Conservation (phyloP, 2,329 filamentous ascomycete species). For the Beauveria brongniartii region DNA sequence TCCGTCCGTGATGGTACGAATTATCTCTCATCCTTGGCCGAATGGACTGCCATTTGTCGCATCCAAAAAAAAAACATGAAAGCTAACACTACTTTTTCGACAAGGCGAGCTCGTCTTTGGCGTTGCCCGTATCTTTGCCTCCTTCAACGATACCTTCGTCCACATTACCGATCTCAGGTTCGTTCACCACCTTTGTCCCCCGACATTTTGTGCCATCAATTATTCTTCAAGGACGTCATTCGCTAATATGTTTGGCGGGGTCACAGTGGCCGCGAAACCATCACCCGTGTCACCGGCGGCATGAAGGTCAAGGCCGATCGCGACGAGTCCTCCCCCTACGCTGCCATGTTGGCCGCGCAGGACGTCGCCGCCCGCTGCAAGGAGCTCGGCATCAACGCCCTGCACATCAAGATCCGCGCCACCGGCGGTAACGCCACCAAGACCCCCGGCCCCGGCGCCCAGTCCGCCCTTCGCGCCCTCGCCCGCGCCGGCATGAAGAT, state of each 20-base stretch:
- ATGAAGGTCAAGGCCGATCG: conserved; percentile 99
- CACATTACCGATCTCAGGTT: conserved; percentile 98
- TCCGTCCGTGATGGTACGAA: conserved; percentile 86
- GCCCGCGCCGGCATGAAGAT: conserved; percentile 99
- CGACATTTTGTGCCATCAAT: too few relatives aligned
- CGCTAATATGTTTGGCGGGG: conserved; percentile 21
- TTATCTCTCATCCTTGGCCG: too few relatives aligned
- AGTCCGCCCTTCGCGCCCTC: conserved; percentile 97
- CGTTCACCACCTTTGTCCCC: conserved; percentile 27
- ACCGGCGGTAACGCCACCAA: conserved; percentile 99
- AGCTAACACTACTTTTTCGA: conserved; percentile 5
- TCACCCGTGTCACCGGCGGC: conserved; percentile 98
- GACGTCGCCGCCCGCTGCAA: conserved; percentile 84
- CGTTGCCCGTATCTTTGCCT: conserved; percentile 93
- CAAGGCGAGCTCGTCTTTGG: conserved; percentile 96
- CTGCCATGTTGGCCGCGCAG: conserved; percentile 99
- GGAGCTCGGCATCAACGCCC: conserved; percentile 71
- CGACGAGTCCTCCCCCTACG: conserved; percentile 99
- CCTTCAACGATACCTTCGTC: conserved; percentile 90
- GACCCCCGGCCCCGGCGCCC: conserved; percentile 97
- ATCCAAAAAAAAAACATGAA: too few relatives aligned
- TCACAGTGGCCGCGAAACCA: conserved; percentile 94
- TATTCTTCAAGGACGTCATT: not conserved
- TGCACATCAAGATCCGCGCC: conserved; percentile 99
- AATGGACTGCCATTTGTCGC: too few relatives aligned